phyloP scores from a whole-genome alignment of 768 basidiomycete genomes.

The Naematelia encephala region DNA sequence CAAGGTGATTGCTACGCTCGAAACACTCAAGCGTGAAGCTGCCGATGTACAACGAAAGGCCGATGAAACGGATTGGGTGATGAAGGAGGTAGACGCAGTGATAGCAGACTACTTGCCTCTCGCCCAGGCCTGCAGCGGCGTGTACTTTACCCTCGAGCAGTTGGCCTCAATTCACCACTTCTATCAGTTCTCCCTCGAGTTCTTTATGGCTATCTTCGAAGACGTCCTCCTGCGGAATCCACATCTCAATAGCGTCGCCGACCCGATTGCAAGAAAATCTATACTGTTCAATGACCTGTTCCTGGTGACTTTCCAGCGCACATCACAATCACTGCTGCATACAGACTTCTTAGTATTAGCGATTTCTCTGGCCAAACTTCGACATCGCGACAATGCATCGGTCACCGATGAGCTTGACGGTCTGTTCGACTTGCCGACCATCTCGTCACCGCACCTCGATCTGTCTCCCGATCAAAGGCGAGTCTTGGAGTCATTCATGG shows the following conservation, averaged over 20 bases:
- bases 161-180: slow-evolving; percentile 92
- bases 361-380: slow-evolving; percentile 83
- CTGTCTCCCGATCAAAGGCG: slow-evolving; percentile 45
- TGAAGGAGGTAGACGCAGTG: slow-evolving; percentile 94
- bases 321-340: slow-evolving; percentile 83
- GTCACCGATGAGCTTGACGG: slow-evolving; percentile 75
- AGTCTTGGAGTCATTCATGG: slow-evolving; percentile 16
- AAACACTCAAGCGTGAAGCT: slow-evolving; percentile 92
- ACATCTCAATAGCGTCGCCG: slow-evolving; percentile 73
- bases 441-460: slow-evolving; percentile 50
- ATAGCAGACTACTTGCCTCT: slow-evolving; percentile 90
- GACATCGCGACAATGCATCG: slow-evolving; percentile 60
- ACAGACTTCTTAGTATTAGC: slow-evolving; percentile 87
- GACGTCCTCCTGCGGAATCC: slow-evolving; percentile 89
- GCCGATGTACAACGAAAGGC: slow-evolving; percentile 94
- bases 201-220: slow-evolving; percentile 99
- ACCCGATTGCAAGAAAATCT: slow-evolving; percentile 67
- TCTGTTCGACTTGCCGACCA: slow-evolving; percentile 63
- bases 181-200: slow-evolving; percentile 95
- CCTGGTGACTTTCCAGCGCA: slow-evolving; percentile 79
- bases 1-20: slow-evolving; percentile 86
- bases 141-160: slow-evolving; percentile 96
- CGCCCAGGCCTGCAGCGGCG: slow-evolving; percentile 90
- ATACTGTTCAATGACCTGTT: slow-evolving; percentile 85
- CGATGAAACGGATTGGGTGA: slow-evolving; percentile 90